Evolutionary conservation across 768 basidiomycete species (phyloP).

Genomic region (Crepidotus variabilis): DNA sequence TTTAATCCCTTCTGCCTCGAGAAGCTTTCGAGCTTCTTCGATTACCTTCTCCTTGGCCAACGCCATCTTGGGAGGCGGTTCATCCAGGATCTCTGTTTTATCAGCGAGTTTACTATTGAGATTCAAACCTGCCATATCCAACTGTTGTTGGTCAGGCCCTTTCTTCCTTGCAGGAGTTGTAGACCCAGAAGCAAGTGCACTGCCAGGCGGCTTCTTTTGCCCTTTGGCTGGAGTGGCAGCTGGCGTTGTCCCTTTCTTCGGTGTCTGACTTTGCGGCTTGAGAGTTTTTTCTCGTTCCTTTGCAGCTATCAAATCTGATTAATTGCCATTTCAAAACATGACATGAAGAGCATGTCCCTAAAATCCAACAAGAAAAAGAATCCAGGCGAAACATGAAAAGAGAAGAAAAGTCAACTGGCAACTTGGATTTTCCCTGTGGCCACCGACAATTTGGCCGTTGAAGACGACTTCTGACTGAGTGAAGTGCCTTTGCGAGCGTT

Average conservation of each 20-base stretch:
- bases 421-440: conserved; percentile 15
- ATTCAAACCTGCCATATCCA: conserved; percentile 77
- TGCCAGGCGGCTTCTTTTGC: conserved; percentile 34
- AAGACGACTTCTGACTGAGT: conserved; percentile 19
- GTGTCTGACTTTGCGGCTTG: conserved; percentile 39
- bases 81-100: conserved; percentile 34
- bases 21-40: conserved; percentile 63
- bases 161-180: conserved; percentile 38
- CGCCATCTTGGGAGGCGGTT: conserved; percentile 59
- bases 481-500: conserved; percentile 74
- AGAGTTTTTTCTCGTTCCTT: conserved; percentile 77
- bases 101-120: conserved; percentile 41
- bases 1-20: conserved; percentile 51
- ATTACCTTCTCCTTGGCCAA: conserved; percentile 79
- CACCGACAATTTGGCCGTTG: conserved; percentile 17
- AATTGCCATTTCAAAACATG: conserved; percentile 27
- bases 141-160: conserved; percentile 46
- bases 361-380: conserved; percentile 11
- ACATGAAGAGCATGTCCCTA: conserved; percentile 16
- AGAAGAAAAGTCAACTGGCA: conserved; percentile 14
- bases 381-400: conserved; percentile 14
- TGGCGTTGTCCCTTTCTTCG: conserved; percentile 34
- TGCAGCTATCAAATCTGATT: conserved; percentile 56
- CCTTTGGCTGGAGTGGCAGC: conserved; percentile 37
- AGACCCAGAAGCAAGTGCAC: conserved; percentile 33